Conservation (phyloP, 805 yeast species). For the Peterozyma toletana region DNA sequence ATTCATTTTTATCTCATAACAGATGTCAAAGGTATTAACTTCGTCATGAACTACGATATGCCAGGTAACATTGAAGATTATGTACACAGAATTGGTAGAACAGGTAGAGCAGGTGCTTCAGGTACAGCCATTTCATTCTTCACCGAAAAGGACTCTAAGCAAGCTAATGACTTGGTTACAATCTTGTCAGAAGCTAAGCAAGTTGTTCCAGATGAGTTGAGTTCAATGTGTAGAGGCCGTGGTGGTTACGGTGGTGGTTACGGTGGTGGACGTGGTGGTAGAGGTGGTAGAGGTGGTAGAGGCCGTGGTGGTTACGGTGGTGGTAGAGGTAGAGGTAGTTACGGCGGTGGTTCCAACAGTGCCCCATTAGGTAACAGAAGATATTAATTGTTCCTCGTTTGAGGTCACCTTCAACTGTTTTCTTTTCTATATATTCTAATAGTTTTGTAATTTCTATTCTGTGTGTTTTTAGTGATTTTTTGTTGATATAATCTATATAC, state of each 20-base stretch:
- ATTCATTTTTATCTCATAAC: slow-evolving; percentile 11
- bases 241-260: slow-evolving; percentile 58
- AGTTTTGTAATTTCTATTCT: not conserved
- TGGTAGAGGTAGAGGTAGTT: slow-evolving; percentile 22
- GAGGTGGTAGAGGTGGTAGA: slow-evolving; percentile 46
- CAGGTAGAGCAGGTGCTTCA: slow-evolving; percentile 96
- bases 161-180: slow-evolving; percentile 85
- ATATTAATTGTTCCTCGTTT: slow-evolving; percentile 17
- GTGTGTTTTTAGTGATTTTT: no score
- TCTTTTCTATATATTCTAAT: slow-evolving; percentile 1
- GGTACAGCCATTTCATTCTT: slow-evolving; percentile 96
- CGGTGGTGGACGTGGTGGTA: slow-evolving; percentile 46
- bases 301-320: slow-evolving; percentile 35
- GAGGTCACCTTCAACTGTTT: not conserved
- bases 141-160: slow-evolving; percentile 78
- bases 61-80: slow-evolving; percentile 98
- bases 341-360: slow-evolving; percentile 34
- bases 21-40: slow-evolving; percentile 97
- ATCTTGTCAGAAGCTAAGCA: slow-evolving; percentile 96
- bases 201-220: slow-evolving; percentile 72
- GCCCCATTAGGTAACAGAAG: slow-evolving; percentile 42
- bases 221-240: slow-evolving; percentile 67
- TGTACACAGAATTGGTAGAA: slow-evolving; percentile 98
- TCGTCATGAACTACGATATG: slow-evolving; percentile 92
- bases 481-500: no score